Percentiles rank a stretch among this genome's conserved stretches.
Conservation (phyloP, 345 rosid species). For the Pistacia integerrima region DNA sequence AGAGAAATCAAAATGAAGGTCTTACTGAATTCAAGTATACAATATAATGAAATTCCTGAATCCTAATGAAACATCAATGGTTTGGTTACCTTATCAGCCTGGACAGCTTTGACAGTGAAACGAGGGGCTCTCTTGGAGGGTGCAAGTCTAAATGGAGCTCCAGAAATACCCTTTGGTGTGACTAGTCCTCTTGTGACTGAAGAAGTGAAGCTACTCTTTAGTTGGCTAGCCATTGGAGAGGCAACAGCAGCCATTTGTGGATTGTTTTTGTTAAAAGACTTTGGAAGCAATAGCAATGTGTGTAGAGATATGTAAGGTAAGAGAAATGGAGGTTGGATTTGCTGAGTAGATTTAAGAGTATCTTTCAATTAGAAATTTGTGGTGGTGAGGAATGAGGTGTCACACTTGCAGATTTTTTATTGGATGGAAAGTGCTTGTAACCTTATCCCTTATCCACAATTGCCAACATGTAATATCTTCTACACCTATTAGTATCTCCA, state of each 20-base stretch:
- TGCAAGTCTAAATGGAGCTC: conserved; percentile 55
- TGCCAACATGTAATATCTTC: too few relatives aligned
- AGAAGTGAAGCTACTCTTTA: conserved; percentile 71
- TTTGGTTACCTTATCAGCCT: conserved; percentile 66
- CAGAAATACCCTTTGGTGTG: conserved; percentile 67
- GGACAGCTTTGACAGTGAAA: conserved; percentile 76
- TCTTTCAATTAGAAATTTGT: conserved; percentile 29
- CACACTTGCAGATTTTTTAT: conserved; percentile 24
- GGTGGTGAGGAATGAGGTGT: conserved; percentile 37
- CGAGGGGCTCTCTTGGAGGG: conserved; percentile 51
- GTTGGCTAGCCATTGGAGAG: conserved; percentile 91
- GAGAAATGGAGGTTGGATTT: not conserved
- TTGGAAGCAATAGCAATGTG: not conserved
- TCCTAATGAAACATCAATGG: not conserved
- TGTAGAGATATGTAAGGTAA: conserved; percentile 1
- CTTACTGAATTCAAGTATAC: too few relatives aligned
- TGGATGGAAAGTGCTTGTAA: conserved; percentile 26
- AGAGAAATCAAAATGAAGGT: not conserved
- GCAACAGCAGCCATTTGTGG: conserved; percentile 54
- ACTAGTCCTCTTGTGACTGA: conserved; percentile 41
- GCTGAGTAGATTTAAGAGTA: conserved; percentile 5
- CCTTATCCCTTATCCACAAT: conserved; percentile 52
- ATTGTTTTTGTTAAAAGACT: conserved; percentile 10
- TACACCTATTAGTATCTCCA: too few relatives aligned
- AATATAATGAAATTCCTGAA: not conserved